Conservation (phyloP, 1,284 basidiomycete species). For the Moniliella sp. region DNA sequence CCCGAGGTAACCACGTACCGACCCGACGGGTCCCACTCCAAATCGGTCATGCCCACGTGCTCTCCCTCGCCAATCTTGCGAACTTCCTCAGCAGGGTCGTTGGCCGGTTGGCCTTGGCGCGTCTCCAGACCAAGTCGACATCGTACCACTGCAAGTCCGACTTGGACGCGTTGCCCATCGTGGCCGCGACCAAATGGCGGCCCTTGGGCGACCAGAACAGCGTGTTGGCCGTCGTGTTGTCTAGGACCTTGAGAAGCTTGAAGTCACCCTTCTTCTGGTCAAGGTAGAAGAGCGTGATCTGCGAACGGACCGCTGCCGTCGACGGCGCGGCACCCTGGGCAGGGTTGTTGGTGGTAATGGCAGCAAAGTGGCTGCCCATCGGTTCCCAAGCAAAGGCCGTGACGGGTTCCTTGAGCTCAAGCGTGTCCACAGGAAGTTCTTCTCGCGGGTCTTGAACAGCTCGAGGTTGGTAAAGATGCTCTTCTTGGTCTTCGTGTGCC, state of each 20-base stretch:
- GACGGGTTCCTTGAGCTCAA: conserved; percentile 89
- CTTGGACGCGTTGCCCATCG: conserved; percentile 78
- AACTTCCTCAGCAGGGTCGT: conserved; percentile 53
- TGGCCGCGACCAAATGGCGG: conserved; percentile 81
- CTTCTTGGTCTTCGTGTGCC: conserved; percentile 97
- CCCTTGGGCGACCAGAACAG: conserved; percentile 94
- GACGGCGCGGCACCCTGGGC: conserved; percentile 68
- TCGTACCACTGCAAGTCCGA: conserved; percentile 99
- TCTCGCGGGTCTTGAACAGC: conserved; percentile 89
- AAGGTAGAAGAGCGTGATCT: conserved; percentile 85
- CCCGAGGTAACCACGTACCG: conserved; percentile 81
- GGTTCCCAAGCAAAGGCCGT: conserved; percentile 98
- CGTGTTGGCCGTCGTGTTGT: conserved; percentile 73
- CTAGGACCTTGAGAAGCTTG: conserved; percentile 58
- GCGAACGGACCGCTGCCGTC: conserved; percentile 81
- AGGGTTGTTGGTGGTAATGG: conserved; percentile 80
- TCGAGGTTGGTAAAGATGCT: conserved; percentile 96
- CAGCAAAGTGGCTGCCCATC: conserved; percentile 78
- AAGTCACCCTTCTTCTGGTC: conserved; percentile 87
- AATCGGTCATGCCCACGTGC: conserved; percentile 91
- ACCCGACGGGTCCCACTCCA: conserved; percentile 94
- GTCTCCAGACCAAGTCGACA: conserved; percentile 62
- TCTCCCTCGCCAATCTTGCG: conserved; percentile 65
- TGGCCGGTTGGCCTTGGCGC: conserved; percentile 44
- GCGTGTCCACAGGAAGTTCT: conserved; percentile 89